Evolutionary conservation across 345 rosid species (phyloP), one percentile per base, ranked within the genome.

Genomic region (Carallia brachiata): DNA sequence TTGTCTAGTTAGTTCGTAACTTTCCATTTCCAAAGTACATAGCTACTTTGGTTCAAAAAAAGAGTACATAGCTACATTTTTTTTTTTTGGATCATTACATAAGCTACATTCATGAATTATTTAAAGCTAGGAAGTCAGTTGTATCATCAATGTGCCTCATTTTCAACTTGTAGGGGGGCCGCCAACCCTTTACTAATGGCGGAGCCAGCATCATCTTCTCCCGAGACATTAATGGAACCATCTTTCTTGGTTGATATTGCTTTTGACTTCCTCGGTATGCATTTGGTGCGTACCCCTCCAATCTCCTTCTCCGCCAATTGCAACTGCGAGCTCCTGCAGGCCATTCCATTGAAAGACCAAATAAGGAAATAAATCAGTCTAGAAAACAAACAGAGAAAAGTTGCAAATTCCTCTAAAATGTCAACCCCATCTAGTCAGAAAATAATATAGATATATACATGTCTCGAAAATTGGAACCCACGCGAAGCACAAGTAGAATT

Each of bases 251-350:
- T 23, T 62, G 77, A 62, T 70, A 70, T 61, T 28, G 84, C 55
- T 63, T 67, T 84, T 6, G 75, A 58, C 68, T 81, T 87, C 75
- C 84, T 78, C 2, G 90, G 87, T 9, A 81, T 81, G 70, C 91
- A 84, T 75, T 70, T 84, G 1, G 85, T 73, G 52, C 64, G 75
- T 55, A 62, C 82, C 52, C 68, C 87, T 16, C 75, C 85, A 1
- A 52, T 68, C 73, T 75, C 88, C 66, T 76, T 74, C 31, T 56
- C 79, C 19, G 58, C 74, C 72, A 84, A 34, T 53, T 72, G 82
- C 78, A 84, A 63, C 73, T 76, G 83, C 39, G 84, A 78, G 63
- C 80, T 74, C 87, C 87, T 79, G 80, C 23, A 17, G 17, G n/a
- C 56, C 52, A 50, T n/a, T 17, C 61, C 69, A 73, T n/a, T 10